Percentiles rank a stretch among this genome's conserved stretches.
Evolutionary conservation across 108 stramenopile genomes (phyloP).

Genomic region (Conticribra guillardii): DNA sequence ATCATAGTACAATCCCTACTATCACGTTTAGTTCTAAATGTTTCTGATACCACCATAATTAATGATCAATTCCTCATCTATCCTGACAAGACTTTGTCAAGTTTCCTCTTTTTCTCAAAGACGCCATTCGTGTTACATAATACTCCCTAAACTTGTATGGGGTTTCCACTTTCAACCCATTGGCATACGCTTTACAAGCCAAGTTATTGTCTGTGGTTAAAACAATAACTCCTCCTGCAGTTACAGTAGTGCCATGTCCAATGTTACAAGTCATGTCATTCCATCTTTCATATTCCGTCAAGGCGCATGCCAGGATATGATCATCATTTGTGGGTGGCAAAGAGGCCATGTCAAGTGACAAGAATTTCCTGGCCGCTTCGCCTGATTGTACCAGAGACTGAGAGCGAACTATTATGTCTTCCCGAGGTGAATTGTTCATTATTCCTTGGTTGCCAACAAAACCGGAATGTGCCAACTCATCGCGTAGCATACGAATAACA

Average conservation of each 20-base stretch:
- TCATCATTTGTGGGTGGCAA: conserved; percentile 18
- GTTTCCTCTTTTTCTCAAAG: conserved; percentile 13
- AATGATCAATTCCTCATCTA: too few relatives aligned
- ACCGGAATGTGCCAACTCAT: conserved; percentile 10
- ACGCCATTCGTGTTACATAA: conserved; percentile 14
- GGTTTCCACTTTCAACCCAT: conserved; percentile 23
- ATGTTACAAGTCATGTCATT: not conserved
- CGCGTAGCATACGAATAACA: conserved; percentile 18
- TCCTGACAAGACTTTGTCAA: not conserved
- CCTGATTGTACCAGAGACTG: conserved; percentile 17
- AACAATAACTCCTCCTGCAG: conserved; percentile 21
- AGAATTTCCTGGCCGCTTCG: conserved; percentile 1
- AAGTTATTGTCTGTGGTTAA: conserved; percentile 24
- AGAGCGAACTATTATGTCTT: not conserved
- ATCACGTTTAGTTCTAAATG: too few relatives aligned
- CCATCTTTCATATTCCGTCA: conserved; percentile 7
- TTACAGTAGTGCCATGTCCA: not conserved
- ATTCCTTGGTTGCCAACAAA: not conserved
- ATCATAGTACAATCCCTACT: too few relatives aligned
- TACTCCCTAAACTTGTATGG: conserved; percentile 18
- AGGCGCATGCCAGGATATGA: conserved; percentile 21
- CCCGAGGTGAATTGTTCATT: not conserved
- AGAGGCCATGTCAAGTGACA: not conserved
- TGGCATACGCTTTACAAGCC: conserved; percentile 28
- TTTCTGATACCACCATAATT: too few relatives aligned